These are phyloP conservation scores for Thamnidium elegans DNA, from an alignment of 192 early-diverging fungal species.

Conservation along the genomic window DNA sequence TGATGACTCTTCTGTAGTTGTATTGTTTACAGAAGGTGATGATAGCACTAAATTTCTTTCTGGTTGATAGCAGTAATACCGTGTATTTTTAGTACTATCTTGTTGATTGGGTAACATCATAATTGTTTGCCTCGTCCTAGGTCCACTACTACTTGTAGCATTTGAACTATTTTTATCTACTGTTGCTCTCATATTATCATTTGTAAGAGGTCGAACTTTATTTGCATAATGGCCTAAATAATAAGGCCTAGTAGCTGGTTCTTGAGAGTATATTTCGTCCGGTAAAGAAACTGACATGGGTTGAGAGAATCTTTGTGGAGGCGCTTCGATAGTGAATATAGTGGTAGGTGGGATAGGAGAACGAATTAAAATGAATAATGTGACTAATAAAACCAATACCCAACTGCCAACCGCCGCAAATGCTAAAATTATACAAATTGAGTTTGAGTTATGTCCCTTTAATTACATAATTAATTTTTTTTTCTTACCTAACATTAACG, in stretches of 20 bases:
- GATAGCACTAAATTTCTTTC: background rate
- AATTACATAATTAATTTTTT: background rate
- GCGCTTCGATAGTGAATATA: conserved; percentile 14
- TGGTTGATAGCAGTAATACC: background rate
- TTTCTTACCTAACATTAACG: conserved; percentile 4
- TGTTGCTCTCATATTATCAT: background rate
- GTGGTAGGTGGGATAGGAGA: conserved; percentile 11
- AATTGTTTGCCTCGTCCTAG: background rate
- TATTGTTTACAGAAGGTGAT: background rate
- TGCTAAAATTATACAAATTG: background rate
- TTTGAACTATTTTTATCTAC: background rate
- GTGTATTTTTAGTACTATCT: background rate
- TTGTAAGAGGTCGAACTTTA: background rate
- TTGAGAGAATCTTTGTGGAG: conserved; percentile 13
- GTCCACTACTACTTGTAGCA: background rate
- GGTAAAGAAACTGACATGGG: background rate
- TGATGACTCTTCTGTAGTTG: background rate
- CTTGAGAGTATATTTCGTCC: background rate
- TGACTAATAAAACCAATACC: conserved; percentile 12
- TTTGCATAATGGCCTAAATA: conserved; percentile 13
- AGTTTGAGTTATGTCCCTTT: background rate
- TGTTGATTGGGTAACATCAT: background rate
- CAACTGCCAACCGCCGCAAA: conserved; percentile 13
- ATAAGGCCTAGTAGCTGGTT: background rate
- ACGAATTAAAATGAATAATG: conserved; percentile 15